These are phyloP conservation scores for Camellia lanceoleosa DNA, from an alignment of 148 eudicot species.

Conservation along the genomic window DNA sequence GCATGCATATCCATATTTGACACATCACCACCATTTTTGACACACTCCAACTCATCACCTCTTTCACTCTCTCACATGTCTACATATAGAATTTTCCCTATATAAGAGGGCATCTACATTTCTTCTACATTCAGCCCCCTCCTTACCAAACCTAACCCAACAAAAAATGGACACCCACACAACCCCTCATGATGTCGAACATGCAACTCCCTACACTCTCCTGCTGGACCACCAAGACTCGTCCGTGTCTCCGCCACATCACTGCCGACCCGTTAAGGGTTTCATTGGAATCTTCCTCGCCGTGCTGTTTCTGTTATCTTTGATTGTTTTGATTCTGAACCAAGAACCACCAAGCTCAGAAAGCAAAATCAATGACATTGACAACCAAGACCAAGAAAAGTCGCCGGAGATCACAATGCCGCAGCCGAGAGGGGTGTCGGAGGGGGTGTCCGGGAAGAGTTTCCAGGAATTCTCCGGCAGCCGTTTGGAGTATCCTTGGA, in stretches of 20 bases:
- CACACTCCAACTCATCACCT: no score
- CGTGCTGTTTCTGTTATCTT: slow-evolving; percentile 31
- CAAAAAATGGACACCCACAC: no score
- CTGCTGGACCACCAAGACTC: slow-evolving; percentile 19
- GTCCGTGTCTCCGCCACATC: not conserved
- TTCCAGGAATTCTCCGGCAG: slow-evolving; percentile 21
- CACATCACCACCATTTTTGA: no score
- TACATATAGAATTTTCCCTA: no score
- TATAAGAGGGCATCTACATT: no score
- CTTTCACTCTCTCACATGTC: no score
- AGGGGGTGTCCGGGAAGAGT: slow-evolving; percentile 65
- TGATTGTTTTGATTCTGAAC: slow-evolving; percentile 32
- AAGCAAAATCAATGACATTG: not conserved
- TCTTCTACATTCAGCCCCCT: no score
- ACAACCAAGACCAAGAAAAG: no score
- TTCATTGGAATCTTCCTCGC: slow-evolving; percentile 25
- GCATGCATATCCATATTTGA: no score
- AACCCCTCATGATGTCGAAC: no score
- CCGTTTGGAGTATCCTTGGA: slow-evolving; percentile 46
- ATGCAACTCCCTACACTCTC: slow-evolving; percentile 8
- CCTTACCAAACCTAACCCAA: no score
- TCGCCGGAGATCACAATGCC: slow-evolving; percentile 4
- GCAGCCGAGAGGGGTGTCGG: slow-evolving; percentile 43
- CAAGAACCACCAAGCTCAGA: slow-evolving; percentile 3
- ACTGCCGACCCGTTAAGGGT: slow-evolving; percentile 24